These are phyloP conservation scores for Zizania palustris DNA, from an alignment of 202 grass and related monocot genomes.

Conservation along the genomic window DNA sequence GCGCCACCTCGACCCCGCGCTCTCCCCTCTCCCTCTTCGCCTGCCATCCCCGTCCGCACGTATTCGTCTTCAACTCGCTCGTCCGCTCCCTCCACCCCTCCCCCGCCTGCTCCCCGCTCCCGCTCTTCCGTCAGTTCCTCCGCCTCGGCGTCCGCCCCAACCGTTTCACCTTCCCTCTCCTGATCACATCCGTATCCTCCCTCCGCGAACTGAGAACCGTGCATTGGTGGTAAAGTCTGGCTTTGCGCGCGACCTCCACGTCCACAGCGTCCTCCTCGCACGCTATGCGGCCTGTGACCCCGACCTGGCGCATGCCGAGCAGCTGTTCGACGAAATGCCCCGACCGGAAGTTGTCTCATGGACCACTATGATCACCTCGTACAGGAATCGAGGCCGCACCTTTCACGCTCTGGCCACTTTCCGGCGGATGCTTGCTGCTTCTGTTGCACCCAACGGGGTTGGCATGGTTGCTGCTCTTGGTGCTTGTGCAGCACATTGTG, in stretches of 20 bases:
- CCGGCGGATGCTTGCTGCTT: conserved; percentile 49
- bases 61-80: conserved; percentile 73
- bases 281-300: conserved; percentile 41
- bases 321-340: conserved; percentile 71
- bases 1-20: conserved; percentile 50
- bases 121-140: conserved; percentile 57
- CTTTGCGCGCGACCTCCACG: conserved; percentile 48
- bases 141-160: conserved; percentile 62
- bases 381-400: conserved; percentile 40
- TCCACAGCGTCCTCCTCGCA: conserved; percentile 57
- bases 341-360: conserved; percentile 55
- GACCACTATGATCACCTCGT: conserved; percentile 69
- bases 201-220: conserved; percentile 40
- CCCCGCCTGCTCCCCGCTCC: conserved; percentile 46
- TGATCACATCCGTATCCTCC: conserved; percentile 58
- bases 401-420: conserved; percentile 58
- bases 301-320: conserved; percentile 36
- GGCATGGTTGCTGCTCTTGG: conserved; percentile 65
- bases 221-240: conserved; percentile 58
- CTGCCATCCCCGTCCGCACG: conserved; percentile 57
- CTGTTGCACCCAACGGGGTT: conserved; percentile 65
- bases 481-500: conserved; percentile 51
- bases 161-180: conserved; percentile 61
- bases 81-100: conserved; percentile 46
- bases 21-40: conserved; percentile 66